phyloP scores from a whole-genome alignment of 2,329 filamentous ascomycete species.

The Fusarium coicis region DNA sequence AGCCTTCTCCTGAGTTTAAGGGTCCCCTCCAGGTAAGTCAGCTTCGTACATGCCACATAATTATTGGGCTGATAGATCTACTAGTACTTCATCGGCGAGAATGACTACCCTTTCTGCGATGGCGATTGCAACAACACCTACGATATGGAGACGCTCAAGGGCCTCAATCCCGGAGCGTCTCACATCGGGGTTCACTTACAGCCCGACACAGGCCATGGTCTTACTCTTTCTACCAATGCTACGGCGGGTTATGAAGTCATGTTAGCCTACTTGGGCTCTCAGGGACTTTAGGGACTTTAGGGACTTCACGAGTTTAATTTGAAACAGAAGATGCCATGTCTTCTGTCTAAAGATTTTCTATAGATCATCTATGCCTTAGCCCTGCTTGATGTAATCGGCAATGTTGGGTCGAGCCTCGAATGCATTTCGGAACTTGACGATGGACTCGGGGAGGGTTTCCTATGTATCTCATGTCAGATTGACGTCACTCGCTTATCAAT shows the following conservation, averaged over 20 bases:
- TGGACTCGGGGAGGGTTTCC: slow-evolving; percentile 2
- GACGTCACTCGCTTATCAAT: accelerated
- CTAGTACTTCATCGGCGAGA: not conserved
- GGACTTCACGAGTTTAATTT: accelerated
- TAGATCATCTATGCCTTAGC: accelerated
- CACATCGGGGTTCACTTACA: not conserved
- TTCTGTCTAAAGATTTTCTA: too few relatives aligned
- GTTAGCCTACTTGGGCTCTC: not conserved
- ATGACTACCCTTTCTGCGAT: not conserved
- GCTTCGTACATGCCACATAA: accelerated
- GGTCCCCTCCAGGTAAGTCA: not conserved
- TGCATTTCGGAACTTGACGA: not conserved
- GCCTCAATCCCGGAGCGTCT: not conserved
- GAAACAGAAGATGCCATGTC: too few relatives aligned
- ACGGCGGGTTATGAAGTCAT: not conserved
- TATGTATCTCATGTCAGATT: not conserved
- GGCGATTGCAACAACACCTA: not conserved
- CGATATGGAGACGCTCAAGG: not conserved
- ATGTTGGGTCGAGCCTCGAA: slow-evolving; percentile 10
- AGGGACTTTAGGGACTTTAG: not conserved
- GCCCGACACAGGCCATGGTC: not conserved
- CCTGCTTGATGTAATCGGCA: slow-evolving; percentile 1
- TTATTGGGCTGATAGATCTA: accelerated
- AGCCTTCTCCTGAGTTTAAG: not conserved
- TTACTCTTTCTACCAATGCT: not conserved